These are phyloP conservation scores for Oryza longistaminata DNA, from an alignment of 176 grass and related monocot genomes.

Conservation along the genomic window DNA sequence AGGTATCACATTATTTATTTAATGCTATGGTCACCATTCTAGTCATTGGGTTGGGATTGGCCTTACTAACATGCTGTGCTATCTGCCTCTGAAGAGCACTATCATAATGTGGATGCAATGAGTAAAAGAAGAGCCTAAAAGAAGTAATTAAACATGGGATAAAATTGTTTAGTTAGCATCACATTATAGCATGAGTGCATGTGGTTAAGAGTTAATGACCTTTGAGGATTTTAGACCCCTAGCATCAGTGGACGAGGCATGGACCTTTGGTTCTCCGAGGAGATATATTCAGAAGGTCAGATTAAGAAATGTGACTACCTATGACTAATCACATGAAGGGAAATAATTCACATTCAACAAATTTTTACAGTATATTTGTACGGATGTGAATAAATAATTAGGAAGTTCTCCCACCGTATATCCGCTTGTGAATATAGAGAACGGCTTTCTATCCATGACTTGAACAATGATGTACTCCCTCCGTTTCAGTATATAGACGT, in stretches of 20 bases:
- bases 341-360: background rate
- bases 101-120: background rate
- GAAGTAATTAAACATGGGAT: background rate
- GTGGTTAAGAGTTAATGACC: background rate
- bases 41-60: no score
- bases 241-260: background rate
- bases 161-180: background rate
- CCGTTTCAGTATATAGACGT: no score
- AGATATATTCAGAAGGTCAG: background rate
- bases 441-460: no score
- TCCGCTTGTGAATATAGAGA: no score
- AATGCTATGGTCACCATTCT: no score
- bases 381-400: background rate
- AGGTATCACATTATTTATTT: no score
- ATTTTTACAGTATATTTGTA: background rate
- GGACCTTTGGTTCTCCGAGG: constrained; percentile 33
- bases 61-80: background rate
- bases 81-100: background rate
- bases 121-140: background rate
- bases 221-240: background rate
- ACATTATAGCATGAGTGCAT: background rate
- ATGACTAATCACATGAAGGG: background rate
- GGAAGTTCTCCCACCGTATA: no score
- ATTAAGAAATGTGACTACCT: background rate
- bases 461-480: no score